Evolutionary conservation across 1,139 yeast genomes (phyloP), one percentile per base, ranked within the genome.

Genomic region (Saccharomyces pastorianus): DNA sequence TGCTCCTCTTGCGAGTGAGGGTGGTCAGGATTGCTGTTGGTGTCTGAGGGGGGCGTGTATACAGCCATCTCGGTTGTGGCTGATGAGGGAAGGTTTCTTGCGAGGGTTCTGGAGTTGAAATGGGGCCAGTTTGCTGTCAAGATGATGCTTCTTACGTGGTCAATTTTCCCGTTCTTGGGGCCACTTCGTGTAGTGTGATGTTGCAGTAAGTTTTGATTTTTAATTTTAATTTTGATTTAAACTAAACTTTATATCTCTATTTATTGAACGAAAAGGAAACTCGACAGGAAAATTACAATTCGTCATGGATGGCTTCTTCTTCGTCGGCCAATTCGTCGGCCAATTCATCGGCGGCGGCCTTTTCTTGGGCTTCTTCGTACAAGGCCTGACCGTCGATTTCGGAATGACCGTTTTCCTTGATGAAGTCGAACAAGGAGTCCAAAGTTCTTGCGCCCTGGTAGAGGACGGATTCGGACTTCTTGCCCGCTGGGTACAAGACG

Each of bases 401-500:
- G 68, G 79, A 76, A 49, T 82, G 73, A 68, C 93, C 90, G 48
- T 78, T 72, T 61, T 79, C 83, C 69, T 81, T 78, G 65, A 93
- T 77, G 74, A 91, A 93, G 32, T 75, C 76, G 59, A 85, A 78
- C 66, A 93, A 79, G 38, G 81, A 76, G 64, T 86, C 90, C 58
- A 91, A 74, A 54, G 87, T 84, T 79, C 99, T 88, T 54, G 79
- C 75, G 58, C 89, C 88, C 56, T 78, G 75, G 74, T 78, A 91
- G 50, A 77, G 75, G 61, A 90, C 71, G 60, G 97, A 95, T 63
- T 80, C 78, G 57, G 82, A 76, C 64, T 81, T 81, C 71, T 86
- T 78, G 64, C 95, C 96, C 61, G 97, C 99, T 69, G 96, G 96
- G 79, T 83, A 93, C 61, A 93, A 79, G 71, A 88, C 79, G 65